Evolutionary conservation across 2,329 filamentous ascomycete genomes (phyloP), one percentile per base, ranked within the genome.

Genomic region (Ascochyta fabae): DNA sequence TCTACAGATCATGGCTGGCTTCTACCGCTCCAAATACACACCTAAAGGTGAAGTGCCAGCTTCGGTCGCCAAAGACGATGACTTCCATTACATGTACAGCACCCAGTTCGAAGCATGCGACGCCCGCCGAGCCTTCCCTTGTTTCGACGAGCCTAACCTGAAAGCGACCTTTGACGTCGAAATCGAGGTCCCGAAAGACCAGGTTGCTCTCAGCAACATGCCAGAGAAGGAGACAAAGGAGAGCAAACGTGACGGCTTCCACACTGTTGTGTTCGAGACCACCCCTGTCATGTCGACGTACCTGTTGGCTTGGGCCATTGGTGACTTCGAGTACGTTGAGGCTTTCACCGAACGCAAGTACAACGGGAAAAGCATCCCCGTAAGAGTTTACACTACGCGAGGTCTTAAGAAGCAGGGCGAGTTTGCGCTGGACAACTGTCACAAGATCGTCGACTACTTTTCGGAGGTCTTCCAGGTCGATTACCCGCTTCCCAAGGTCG

Each of bases 51-150:
- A 89, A 31, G 85, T 92, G 6, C 84, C 90, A 43, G 80, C 87
- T 38, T 92, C 91, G 12, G 92, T 96, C 1, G 90, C 92, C 26
- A 89, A 83, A 70, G 92, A 87, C 54, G 82, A 80, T 43, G 84
- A 87, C 50, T 81, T 84, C 66, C 80, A 87, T 72, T 86, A 78
- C 84, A 88, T 81, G 84, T 86, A 96, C 77, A 96, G 91, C 80
- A 99, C 95, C 44, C 95, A 99, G 75, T 99, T 99, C 72, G 95
- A 99, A 81, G 89, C 93, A 41, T 96, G 92, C 71, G 95, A 99
- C 78, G 95, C 95, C 59, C 89, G 95, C 62, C 85, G 93, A 64
- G 94, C 95, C 8, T 97, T 99, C 79, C 95, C 95, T 43, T 99
- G 95, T 80, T 98, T 98, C 71, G 95, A 99, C 72, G 95, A 99